Base-by-base conservation (phyloP, 192 early-diverging fungal genomes). In the Coemansia sp. region DNA sequence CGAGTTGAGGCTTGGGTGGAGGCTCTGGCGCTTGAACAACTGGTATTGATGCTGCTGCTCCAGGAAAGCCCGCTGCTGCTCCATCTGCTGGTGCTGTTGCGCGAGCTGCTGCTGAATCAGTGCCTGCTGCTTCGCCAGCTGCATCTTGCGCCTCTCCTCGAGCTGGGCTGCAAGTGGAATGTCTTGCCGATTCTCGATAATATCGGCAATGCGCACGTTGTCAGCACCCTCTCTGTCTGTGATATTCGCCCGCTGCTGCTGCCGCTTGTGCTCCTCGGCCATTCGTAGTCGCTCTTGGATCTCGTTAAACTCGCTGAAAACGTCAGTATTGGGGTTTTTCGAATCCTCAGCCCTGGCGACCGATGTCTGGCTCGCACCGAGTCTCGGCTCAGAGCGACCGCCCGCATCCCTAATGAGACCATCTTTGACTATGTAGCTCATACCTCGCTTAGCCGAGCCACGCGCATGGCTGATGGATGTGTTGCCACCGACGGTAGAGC, bases 121-220 rank as follows among this genome's bases (percentile, higher is more conserved):
- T 16, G 67, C 72, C n/a, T 75, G 75, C 60, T 77, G 80, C 73
- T 83, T 83, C 23, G 80, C 80, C 17, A 66, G 16, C 55, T 83
- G 80, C 74, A 83, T 57, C 13, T 53, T 69, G 23, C 76, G 72
- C 23, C 65, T 55, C 42, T 83, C 75, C 26, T 83, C 75, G 17
- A 83, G 46, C 55, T 83, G 80, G n/a, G 72, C 47, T 0, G 75
- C 80, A 1, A 83, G 69, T 11, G 80, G 72, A 30, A 72, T 61
- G 46, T 77, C 73, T 60, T 83, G 69, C 2, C 76, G 72, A 14
- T 63, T 78, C 64, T 83, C 69, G n/a, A 83, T 70, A 38, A 83
- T 74, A 21, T 74, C 75, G 14, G 69, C 65, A 35, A 83, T 83
- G 14, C 80, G 73, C 42, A 83, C 63, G 17, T 73, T 60, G 61